phyloP scores from a whole-genome alignment of 306 rosid genomes.

The Trichosanthes cucumerina region DNA sequence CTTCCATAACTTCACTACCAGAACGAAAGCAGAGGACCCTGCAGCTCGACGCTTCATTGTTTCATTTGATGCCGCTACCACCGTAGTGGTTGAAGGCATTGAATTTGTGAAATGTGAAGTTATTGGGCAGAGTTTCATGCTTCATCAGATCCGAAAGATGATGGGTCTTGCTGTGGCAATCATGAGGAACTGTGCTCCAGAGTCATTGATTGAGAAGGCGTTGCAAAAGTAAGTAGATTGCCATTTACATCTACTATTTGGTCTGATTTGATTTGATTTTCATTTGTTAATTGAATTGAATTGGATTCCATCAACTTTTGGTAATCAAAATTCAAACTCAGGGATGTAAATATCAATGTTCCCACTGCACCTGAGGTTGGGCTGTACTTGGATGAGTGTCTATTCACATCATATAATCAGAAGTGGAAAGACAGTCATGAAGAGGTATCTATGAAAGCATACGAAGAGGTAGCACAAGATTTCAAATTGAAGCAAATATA shows the following conservation, averaged over 20 bases:
- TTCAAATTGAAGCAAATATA: constrained; percentile 80
- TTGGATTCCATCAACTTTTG: background rate
- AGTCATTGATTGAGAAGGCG: constrained; percentile 62
- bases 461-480: constrained; percentile 57
- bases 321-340: constrained; percentile 14
- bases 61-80: constrained; percentile 50
- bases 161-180: constrained; percentile 89
- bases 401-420: constrained; percentile 72
- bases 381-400: constrained; percentile 80
- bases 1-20: constrained; percentile 90
- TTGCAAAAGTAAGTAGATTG: constrained; percentile 56
- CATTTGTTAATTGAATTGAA: background rate
- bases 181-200: constrained; percentile 68
- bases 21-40: constrained; percentile 84
- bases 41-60: constrained; percentile 63
- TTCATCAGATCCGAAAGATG: constrained; percentile 92
- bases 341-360: constrained; percentile 71
- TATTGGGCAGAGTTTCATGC: constrained; percentile 98
- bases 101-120: constrained; percentile 84
- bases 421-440: constrained; percentile 93
- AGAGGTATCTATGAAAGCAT: constrained; percentile 71
- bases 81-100: constrained; percentile 46
- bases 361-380: constrained; percentile 99
- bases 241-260: background rate
- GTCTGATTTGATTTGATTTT: background rate